phyloP scores from a whole-genome alignment of 192 early-diverging fungal species.

The Umbelopsis vinacea region DNA sequence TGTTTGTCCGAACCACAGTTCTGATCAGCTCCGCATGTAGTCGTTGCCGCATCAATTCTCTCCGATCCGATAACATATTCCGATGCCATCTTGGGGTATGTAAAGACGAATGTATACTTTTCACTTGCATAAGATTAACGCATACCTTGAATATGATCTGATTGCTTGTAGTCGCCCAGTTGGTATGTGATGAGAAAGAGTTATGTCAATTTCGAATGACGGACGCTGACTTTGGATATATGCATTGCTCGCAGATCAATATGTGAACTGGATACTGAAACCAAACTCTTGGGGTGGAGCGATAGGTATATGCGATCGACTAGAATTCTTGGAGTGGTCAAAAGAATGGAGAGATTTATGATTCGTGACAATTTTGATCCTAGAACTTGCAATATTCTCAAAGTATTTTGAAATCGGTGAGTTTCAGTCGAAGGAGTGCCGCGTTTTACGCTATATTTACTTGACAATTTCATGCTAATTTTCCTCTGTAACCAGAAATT shows the following conservation, averaged over 20 bases:
- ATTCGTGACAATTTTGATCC: background rate
- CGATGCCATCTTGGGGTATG: slow-evolving; percentile 67
- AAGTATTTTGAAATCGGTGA: slow-evolving; percentile 61
- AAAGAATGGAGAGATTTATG: background rate
- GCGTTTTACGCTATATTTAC: background rate
- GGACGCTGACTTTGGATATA: background rate
- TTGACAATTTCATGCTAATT: no score
- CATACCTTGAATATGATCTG: no score
- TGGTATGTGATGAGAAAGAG: slow-evolving; percentile 10
- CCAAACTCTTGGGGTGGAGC: slow-evolving; percentile 82
- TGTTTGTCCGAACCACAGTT: background rate
- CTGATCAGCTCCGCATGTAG: slow-evolving; percentile 25
- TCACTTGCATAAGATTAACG: no score
- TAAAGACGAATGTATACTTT: background rate
- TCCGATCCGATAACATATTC: slow-evolving; percentile 59
- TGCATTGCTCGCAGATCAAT: slow-evolving; percentile 45
- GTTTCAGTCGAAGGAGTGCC: background rate
- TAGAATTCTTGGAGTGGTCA: background rate
- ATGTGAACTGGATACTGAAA: slow-evolving; percentile 70
- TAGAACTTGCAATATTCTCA: slow-evolving; percentile 79
- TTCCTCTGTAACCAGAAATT: slow-evolving; percentile 56
- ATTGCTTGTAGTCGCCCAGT: background rate
- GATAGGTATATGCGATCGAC: slow-evolving; percentile 53
- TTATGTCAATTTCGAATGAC: background rate
- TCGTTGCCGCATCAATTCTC: slow-evolving; percentile 54